These are phyloP conservation scores for Asterella californica DNA, from an alignment of 225 moss, liverwort and hornwort species.

Conservation along the genomic window DNA sequence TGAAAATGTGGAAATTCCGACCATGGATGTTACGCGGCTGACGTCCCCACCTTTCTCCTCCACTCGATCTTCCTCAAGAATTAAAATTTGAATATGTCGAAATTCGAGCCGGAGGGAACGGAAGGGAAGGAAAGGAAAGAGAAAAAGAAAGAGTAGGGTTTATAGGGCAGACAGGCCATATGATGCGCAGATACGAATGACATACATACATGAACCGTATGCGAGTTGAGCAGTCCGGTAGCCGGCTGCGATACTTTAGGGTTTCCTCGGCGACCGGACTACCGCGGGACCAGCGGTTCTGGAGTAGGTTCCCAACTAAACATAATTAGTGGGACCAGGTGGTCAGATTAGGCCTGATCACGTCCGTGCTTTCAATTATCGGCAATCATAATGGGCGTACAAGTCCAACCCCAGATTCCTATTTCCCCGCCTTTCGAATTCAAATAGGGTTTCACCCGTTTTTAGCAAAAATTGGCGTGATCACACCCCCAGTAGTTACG, in stretches of 20 bases:
- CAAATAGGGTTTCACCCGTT: background rate
- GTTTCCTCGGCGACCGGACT: background rate
- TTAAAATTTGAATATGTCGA: no score
- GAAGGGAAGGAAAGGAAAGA: background rate
- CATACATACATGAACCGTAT: background rate
- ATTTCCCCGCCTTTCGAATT: background rate
- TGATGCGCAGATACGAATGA: background rate
- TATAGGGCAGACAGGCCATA: no score
- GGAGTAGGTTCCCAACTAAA: background rate
- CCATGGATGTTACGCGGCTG: no score
- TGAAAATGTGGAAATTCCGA: no score
- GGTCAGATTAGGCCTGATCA: constrained; percentile 11
- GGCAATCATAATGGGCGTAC: constrained; percentile 1
- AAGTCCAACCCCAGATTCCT: background rate
- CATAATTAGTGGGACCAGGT: constrained; percentile 13
- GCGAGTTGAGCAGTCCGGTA: background rate
- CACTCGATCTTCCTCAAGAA: no score
- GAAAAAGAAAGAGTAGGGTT: no score
- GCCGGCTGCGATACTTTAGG: background rate
- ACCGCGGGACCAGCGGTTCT: background rate
- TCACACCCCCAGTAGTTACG: no score
- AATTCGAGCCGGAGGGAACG: background rate
- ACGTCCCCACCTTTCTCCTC: no score
- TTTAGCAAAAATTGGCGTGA: no score
- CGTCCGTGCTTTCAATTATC: constrained; percentile 3